These are phyloP conservation scores for Thielaviopsis euricoi DNA, from an alignment of 2,329 filamentous ascomycete genomes.

Conservation along the genomic window DNA sequence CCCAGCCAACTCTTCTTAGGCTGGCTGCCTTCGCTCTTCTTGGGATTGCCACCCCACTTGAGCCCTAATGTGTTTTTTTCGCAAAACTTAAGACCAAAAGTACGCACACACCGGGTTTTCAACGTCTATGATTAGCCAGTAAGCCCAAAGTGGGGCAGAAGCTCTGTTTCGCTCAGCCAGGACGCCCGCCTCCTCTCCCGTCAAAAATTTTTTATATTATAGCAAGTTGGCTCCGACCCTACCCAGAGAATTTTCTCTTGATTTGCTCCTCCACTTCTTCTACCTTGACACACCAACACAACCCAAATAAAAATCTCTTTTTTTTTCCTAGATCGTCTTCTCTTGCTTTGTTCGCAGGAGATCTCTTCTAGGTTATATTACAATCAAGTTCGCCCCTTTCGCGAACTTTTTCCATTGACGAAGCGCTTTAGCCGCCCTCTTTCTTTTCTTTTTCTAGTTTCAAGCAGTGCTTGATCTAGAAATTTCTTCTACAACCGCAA, in stretches of 20 bases:
- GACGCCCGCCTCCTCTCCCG: conserved; percentile 1
- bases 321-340: conserved; percentile 26
- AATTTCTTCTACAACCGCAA: conserved; percentile 50
- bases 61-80: conserved; percentile 11
- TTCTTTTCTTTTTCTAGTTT: conserved; percentile 37
- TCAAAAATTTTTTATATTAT: conserved; percentile 1
- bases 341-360: conserved; percentile 30
- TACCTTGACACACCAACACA: conserved; percentile 3
- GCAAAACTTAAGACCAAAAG: conserved; percentile 8
- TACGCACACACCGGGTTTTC: conserved; percentile 9
- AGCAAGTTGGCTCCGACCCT: not conserved
- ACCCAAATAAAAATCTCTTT: conserved; percentile 8
- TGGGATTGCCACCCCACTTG: conserved; percentile 11
- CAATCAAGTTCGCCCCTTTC: conserved; percentile 7
- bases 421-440: conserved; percentile 23
- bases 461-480: conserved; percentile 67
- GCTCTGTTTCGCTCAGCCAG: not conserved
- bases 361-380: conserved; percentile 26
- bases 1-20: not conserved
- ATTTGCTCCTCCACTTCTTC: conserved; percentile 7
- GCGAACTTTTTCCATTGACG: conserved; percentile 17
- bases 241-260: conserved; percentile 6
- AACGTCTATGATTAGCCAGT: conserved; percentile 6
- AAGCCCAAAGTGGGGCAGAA: conserved; percentile 5
- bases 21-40: not conserved